Conservation (phyloP, 2,329 filamentous ascomycete genomes). For the Parastagonospora nodorum region DNA sequence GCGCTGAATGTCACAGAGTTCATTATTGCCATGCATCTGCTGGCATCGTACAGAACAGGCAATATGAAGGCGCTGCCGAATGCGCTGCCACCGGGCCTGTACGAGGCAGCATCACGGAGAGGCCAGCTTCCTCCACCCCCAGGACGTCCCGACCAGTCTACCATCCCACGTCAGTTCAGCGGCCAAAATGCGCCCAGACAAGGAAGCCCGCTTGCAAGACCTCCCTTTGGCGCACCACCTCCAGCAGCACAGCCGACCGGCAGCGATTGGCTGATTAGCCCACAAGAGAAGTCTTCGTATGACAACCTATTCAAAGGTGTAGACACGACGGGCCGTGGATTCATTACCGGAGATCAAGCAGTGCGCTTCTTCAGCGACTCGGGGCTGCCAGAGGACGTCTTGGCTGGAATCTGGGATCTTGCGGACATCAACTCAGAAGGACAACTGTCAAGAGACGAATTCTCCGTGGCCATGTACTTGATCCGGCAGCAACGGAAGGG, state of each 20-base stretch:
- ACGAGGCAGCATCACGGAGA: conserved; percentile 82
- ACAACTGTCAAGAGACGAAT: conserved; percentile 83
- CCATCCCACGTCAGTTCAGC: conserved; percentile 83
- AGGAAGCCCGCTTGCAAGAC: conserved; percentile 63
- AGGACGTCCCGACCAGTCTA: conserved; percentile 55
- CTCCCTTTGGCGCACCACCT: conserved; percentile 55
- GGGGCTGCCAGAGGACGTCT: conserved; percentile 80
- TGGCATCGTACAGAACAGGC: conserved; percentile 88
- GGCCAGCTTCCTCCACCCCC: conserved; percentile 47
- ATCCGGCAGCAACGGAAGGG: conserved; percentile 84
- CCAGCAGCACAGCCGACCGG: conserved; percentile 61
- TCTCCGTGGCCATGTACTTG: conserved; percentile 96
- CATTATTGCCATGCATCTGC: conserved; percentile 95
- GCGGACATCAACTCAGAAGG: conserved; percentile 92
- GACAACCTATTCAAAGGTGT: conserved; percentile 84
- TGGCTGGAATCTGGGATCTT: conserved; percentile 97
- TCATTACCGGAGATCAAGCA: conserved; percentile 91
- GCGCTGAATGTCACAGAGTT: conserved; percentile 88
- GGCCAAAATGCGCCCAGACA: conserved; percentile 60
- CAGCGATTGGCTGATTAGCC: conserved; percentile 79
- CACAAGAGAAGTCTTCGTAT: conserved; percentile 84
- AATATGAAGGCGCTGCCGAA: conserved; percentile 78
- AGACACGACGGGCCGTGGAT: conserved; percentile 79
- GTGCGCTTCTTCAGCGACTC: conserved; percentile 94
- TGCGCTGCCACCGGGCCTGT: conserved; percentile 80